phyloP scores from a whole-genome alignment of 139 green algal species.

The Micractinium conductrix region DNA sequence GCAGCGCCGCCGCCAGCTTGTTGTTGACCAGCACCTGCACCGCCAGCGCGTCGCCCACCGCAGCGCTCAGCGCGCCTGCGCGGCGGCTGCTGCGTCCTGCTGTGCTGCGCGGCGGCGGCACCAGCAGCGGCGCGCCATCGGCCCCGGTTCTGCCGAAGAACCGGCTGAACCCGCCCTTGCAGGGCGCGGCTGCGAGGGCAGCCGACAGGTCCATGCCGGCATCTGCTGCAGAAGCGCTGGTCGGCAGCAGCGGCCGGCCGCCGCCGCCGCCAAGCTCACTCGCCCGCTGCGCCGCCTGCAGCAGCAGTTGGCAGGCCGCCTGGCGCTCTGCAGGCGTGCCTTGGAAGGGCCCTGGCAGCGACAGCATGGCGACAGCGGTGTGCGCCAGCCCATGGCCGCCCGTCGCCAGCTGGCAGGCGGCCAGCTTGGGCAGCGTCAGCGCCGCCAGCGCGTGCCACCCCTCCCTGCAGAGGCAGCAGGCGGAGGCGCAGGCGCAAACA shows the following conservation, averaged over 20 bases:
- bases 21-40: constrained; percentile 49
- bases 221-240: not conserved
- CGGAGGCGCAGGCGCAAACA: too few relatives aligned
- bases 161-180: constrained; percentile 32
- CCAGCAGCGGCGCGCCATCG: constrained; percentile 16
- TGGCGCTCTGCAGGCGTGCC: not conserved
- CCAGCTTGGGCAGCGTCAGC: constrained; percentile 51
- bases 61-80: constrained; percentile 11
- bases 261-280: not conserved
- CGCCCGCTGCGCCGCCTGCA: not conserved
- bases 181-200: constrained; percentile 6
- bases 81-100: not conserved
- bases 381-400: constrained; percentile 27
- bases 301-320: constrained; percentile 28
- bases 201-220: not conserved
- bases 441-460: constrained; percentile 58
- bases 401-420: constrained; percentile 45
- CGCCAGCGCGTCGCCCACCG: constrained; percentile 52
- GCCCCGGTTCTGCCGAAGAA: constrained; percentile 48
- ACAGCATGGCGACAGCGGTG: constrained; percentile 34
- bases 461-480: constrained; percentile 34
- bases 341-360: constrained; percentile 5
- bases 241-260: not conserved
- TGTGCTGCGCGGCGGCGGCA: not conserved
- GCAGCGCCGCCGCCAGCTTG: constrained; percentile 27